A percentile compares a stretch with the other conserved stretches of the same genome.
Evolutionary conservation across 2,329 filamentous ascomycete genomes (phyloP).

Genomic region (Penicillium brevicompactum): DNA sequence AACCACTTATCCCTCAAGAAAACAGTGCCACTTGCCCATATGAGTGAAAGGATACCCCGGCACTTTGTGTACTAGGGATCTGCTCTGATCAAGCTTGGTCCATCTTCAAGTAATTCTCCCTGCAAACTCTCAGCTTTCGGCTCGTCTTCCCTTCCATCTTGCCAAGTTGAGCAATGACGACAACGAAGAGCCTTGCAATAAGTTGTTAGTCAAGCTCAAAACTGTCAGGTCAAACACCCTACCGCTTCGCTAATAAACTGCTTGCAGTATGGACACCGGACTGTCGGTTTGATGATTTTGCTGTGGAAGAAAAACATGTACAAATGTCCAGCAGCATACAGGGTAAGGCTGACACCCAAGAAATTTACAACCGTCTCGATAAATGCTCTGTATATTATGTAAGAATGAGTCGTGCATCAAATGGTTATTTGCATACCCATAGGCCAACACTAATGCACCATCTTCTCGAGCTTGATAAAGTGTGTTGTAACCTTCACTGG

Average conservation of each 20-base stretch:
- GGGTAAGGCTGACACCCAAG: slow-evolving; percentile 62
- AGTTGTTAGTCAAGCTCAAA: slow-evolving; percentile 9
- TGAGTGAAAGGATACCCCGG: too few relatives aligned
- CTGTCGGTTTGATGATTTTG: slow-evolving; percentile 69
- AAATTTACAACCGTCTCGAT: slow-evolving; percentile 63
- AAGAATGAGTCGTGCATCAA: neutral
- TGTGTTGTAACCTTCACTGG: slow-evolving; percentile 66
- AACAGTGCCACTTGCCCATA: too few relatives aligned
- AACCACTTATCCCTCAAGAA: too few relatives aligned
- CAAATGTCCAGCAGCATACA: slow-evolving; percentile 65
- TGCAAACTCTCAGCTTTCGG: neutral
- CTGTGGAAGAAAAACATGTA: slow-evolving; percentile 66
- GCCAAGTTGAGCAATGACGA: slow-evolving; percentile 61
- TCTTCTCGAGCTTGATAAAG: slow-evolving; percentile 68
- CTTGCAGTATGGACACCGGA: slow-evolving; percentile 62
- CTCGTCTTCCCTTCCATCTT: slow-evolving; percentile 56
- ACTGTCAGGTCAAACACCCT: slow-evolving; percentile 12
- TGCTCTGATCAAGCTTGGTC: neutral
- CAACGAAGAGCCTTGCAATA: slow-evolving; percentile 49
- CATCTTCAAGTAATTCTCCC: neutral
- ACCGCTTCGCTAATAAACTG: slow-evolving; percentile 64
- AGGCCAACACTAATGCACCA: slow-evolving; percentile 71
- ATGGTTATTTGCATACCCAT: slow-evolving; percentile 54
- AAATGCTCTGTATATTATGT: slow-evolving; percentile 17
- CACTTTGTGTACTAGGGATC: neutral